A percentile compares a stretch with the other conserved stretches of the same genome.
Conservation (phyloP, 306 rosid species). For the Rosa multiflora region DNA sequence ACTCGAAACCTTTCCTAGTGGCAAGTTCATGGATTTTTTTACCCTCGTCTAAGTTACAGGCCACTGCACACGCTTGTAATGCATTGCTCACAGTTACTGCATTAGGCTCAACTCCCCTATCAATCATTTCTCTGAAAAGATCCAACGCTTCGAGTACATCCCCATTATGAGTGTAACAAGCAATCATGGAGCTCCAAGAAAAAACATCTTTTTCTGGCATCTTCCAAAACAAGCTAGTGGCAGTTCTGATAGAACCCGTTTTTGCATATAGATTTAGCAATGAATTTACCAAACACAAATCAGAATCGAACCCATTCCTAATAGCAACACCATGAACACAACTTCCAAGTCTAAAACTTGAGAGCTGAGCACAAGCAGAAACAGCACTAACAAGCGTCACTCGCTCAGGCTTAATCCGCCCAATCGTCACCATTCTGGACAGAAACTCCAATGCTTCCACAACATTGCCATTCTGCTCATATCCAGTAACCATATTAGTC, state of each 20-base stretch:
- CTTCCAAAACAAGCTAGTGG: conserved; percentile 50
- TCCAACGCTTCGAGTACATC: conserved; percentile 45
- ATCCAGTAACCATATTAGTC: conserved; percentile 67
- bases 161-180: conserved; percentile 68
- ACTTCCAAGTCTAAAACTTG: conserved; percentile 52
- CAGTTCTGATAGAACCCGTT: conserved; percentile 46
- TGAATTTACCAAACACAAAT: conserved; percentile 56
- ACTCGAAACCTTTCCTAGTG: conserved; percentile 44
- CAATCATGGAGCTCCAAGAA: conserved; percentile 87
- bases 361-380: conserved; percentile 65
- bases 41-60: conserved; percentile 59
- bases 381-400: conserved; percentile 71
- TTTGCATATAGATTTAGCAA: conserved; percentile 63
- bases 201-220: conserved; percentile 60
- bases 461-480: conserved; percentile 57
- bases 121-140: conserved; percentile 61
- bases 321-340: conserved; percentile 58
- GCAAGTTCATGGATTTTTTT: conserved; percentile 58
- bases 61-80: conserved; percentile 60
- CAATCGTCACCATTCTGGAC: conserved; percentile 45
- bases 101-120: conserved; percentile 50
- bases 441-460: conserved; percentile 56
- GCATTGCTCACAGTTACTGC: conserved; percentile 58
- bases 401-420: conserved; percentile 40
- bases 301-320: conserved; percentile 43